Base-by-base conservation (phyloP, 2,329 filamentous ascomycete species). In the Pseudogymnoascus sp. region DNA sequence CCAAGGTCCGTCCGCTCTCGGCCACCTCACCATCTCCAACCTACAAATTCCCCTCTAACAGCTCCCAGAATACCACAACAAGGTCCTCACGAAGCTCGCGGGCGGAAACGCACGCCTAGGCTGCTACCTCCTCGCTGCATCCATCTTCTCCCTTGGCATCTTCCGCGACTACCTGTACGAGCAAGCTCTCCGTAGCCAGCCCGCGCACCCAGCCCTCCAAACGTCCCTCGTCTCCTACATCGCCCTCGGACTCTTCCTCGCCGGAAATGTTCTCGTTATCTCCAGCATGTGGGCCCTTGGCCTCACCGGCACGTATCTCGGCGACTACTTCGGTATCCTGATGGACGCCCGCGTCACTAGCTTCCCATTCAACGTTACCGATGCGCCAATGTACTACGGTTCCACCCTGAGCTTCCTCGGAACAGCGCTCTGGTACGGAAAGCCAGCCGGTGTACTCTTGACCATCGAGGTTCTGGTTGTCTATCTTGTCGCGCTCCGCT, bases 291-390 rank as follows among this genome's bases (percentile, higher is more conserved):
- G 86, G 85, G 89, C 87, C 35, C 85, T 99, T 40, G 94, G 94
- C 62, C 85, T 99, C 70, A 97, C 92, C 0, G 94, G 94, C 65
- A 99, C 94, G 37, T 99, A 97, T 74, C 81, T 99, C 36, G 94
- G 94, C 68, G 94, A 99, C 79, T 99, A 99, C 81, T 99, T 97
- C 73, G 94, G 94, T 68, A 97, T 97, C 74, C 81, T 99, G 67
- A 96, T 97, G 92, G 93, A 97, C 73, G 79, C 88, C 68, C 93
- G 93, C 70, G 92, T 99, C 60, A 96, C 92, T 10, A 88, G 90
- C 11, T 99, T 99, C 73, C 94, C 94, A 2, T 99, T 99, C 82
- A 97, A 89, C 75, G 82, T 97, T 64, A 92, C 88, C 61, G 84
- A 85, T 66, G 88, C 91, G 60, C 94, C 94, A 65, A 99, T 99